Evolutionary conservation across 1,139 yeast species (phyloP).

Genomic region (Diutina neorugosa): DNA sequence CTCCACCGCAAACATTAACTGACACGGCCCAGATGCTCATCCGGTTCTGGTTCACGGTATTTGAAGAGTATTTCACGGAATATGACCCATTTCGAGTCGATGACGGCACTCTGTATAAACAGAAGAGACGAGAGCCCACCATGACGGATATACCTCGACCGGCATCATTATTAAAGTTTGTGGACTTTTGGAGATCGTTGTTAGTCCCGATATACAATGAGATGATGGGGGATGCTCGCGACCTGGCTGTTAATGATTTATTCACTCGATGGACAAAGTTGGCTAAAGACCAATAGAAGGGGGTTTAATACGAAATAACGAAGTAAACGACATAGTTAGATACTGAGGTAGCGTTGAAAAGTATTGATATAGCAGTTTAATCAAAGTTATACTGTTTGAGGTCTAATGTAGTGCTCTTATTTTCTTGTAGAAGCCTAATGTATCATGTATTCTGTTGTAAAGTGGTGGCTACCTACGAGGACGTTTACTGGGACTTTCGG

Average conservation of each 20-base stretch:
- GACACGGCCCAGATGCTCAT: slow-evolving; percentile 33
- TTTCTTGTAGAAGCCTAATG: too few species aligned
- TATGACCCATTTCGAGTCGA: slow-evolving; percentile 17
- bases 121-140: slow-evolving; percentile 15
- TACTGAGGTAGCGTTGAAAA: too few species aligned
- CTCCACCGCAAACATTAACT: slow-evolving; percentile 19
- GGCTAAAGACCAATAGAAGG: slow-evolving; percentile 5
- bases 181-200: slow-evolving; percentile 39
- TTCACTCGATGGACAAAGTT: slow-evolving; percentile 28
- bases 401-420: too few species aligned
- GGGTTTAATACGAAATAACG: too few species aligned
- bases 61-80: slow-evolving; percentile 30
- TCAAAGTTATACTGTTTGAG: too few species aligned
- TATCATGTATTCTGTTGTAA: too few species aligned
- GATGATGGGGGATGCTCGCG: slow-evolving; percentile 16
- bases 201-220: slow-evolving; percentile 26
- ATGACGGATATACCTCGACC: not conserved
- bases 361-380: too few species aligned
- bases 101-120: slow-evolving; percentile 14
- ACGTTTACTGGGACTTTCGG: slow-evolving; percentile 8
- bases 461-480: too few species aligned
- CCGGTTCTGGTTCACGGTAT: slow-evolving; percentile 48
- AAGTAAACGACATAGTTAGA: too few species aligned
- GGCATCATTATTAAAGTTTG: slow-evolving; percentile 25
- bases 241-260: slow-evolving; percentile 24